Evolutionary conservation across 805 yeast species (phyloP).

Genomic region (Ogataea pignaliae): DNA sequence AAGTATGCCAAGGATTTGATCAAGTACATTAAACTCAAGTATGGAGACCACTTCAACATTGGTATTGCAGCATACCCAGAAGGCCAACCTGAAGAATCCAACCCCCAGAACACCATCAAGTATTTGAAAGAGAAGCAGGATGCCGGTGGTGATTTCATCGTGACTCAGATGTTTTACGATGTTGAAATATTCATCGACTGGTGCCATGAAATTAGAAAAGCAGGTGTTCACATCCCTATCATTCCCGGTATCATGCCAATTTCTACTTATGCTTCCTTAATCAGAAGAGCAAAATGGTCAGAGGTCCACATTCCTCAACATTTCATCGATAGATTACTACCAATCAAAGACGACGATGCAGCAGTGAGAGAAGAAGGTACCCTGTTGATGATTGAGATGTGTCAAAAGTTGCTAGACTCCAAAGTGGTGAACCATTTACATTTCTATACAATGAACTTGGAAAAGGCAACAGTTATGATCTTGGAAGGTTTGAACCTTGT

Average conservation of each 20-base stretch:
- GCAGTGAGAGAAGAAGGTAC: slow-evolving; percentile 84
- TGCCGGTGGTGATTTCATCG: slow-evolving; percentile 88
- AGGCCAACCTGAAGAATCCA: slow-evolving; percentile 87
- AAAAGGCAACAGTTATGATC: slow-evolving; percentile 84
- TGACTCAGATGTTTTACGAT: slow-evolving; percentile 97
- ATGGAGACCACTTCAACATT: slow-evolving; percentile 86
- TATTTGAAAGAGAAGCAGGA: slow-evolving; percentile 85
- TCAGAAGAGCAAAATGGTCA: slow-evolving; percentile 95
- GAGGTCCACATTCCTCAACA: slow-evolving; percentile 73
- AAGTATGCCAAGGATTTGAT: slow-evolving; percentile 85
- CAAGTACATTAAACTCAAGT: slow-evolving; percentile 63
- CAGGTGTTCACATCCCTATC: slow-evolving; percentile 79
- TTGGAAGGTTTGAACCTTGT: slow-evolving; percentile 65
- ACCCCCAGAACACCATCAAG: slow-evolving; percentile 45
- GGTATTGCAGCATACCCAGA: slow-evolving; percentile 99
- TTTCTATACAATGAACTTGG: slow-evolving; percentile 96
- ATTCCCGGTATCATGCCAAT: slow-evolving; percentile 99
- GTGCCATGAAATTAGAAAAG: slow-evolving; percentile 66
- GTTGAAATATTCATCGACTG: slow-evolving; percentile 79
- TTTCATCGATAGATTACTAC: slow-evolving; percentile 66
- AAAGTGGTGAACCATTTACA: slow-evolving; percentile 83
- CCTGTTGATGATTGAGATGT: slow-evolving; percentile 77
- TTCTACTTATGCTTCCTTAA: slow-evolving; percentile 86
- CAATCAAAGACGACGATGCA: slow-evolving; percentile 86
- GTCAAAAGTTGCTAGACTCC: slow-evolving; percentile 62